Percentiles rank a stretch among this genome's conserved stretches.
Evolutionary conservation across 441 rosid genomes (phyloP).

Genomic region (Pelargonium fulgidum): DNA sequence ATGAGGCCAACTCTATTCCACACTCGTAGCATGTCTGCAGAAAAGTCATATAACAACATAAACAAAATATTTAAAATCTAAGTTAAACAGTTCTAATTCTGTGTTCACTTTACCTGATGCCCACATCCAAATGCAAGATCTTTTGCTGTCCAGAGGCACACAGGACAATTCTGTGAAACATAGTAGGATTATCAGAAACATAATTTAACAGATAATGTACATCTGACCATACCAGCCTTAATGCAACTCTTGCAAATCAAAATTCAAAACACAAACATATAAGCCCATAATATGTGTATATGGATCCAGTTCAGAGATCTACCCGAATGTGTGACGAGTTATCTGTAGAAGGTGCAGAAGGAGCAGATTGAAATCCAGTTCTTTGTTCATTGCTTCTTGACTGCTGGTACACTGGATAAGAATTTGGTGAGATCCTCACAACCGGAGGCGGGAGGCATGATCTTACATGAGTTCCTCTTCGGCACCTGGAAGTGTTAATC

Average conservation of each 20-base stretch:
- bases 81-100: background rate
- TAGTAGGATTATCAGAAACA: background rate
- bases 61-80: too few relatives aligned
- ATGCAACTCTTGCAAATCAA: too few relatives aligned
- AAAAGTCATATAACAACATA: background rate
- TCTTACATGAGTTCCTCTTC: constrained; percentile 25
- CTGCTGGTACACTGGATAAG: background rate
- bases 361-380: constrained; percentile 10
- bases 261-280: too few relatives aligned
- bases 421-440: constrained; percentile 5
- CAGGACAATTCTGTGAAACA: constrained; percentile 10
- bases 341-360: constrained; percentile 10
- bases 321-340: constrained; percentile 18
- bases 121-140: constrained; percentile 22
- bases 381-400: constrained; percentile 17
- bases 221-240: too few relatives aligned
- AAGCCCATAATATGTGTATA: too few relatives aligned
- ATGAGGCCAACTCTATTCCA: background rate
- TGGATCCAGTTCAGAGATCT: background rate
- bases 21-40: constrained; percentile 35
- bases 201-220: too few relatives aligned
- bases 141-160: constrained; percentile 11
- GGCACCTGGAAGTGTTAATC: constrained; percentile 22
- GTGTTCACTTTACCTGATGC: constrained; percentile 9
- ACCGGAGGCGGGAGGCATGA: constrained; percentile 32